A percentile compares a stretch with the other conserved stretches of the same genome.
These are phyloP conservation scores for Cyberlindnera subsufficiens DNA, from an alignment of 805 yeast genomes.

Conservation along the genomic window DNA sequence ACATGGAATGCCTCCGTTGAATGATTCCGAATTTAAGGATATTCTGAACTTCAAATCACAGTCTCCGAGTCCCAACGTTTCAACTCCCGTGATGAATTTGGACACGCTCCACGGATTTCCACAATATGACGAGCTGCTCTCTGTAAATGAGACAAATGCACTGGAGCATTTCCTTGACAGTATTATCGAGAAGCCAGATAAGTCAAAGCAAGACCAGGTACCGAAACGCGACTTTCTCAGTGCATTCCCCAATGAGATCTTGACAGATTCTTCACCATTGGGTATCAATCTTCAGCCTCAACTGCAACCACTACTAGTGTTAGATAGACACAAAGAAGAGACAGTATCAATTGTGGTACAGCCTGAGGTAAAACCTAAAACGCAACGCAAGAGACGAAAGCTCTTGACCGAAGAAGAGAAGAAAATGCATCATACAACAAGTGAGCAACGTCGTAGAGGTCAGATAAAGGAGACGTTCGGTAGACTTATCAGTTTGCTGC, in stretches of 20 bases:
- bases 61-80: slow-evolving; percentile 11
- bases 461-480: slow-evolving; percentile 22
- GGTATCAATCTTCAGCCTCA: neutral
- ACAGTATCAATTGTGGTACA: too few species aligned
- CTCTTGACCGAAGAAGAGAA: slow-evolving; percentile 22
- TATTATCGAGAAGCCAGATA: slow-evolving; percentile 21
- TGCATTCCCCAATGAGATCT: neutral
- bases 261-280: neutral
- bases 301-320: neutral
- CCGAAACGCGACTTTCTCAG: neutral
- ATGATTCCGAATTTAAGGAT: slow-evolving; percentile 6
- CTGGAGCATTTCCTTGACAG: slow-evolving; percentile 24
- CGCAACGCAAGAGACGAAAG: slow-evolving; percentile 14
- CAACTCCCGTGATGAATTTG: slow-evolving; percentile 7
- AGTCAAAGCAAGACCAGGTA: neutral
- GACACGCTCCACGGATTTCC: slow-evolving; percentile 15
- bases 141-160: slow-evolving; percentile 23
- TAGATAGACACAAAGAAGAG: too few species aligned
- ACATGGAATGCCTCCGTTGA: neutral
- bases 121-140: slow-evolving; percentile 17
- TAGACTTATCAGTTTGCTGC: slow-evolving; percentile 14
- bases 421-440: slow-evolving; percentile 21
- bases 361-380: neutral
- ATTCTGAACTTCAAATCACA: slow-evolving; percentile 6
- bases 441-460: slow-evolving; percentile 22